Percentiles rank a stretch among this genome's conserved stretches.
Evolutionary conservation across 306 rosid species (phyloP).

Genomic region (Fragaria vesca): DNA sequence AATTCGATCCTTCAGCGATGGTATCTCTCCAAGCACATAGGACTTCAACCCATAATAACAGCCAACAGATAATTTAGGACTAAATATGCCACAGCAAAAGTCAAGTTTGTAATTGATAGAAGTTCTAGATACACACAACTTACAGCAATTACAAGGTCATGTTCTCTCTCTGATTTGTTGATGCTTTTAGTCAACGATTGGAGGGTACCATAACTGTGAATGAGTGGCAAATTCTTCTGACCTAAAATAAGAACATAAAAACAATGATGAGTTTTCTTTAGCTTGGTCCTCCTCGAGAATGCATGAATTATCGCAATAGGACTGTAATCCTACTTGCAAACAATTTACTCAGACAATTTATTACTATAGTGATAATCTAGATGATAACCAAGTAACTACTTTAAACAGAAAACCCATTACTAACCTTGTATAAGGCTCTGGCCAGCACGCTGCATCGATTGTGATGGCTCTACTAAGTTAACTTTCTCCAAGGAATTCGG

Average conservation of each 20-base stretch:
- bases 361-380: neutral
- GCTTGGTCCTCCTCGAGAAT: neutral
- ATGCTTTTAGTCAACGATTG: conserved; percentile 59
- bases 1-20: conserved; percentile 78
- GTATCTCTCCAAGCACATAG: conserved; percentile 94
- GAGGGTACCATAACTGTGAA: conserved; percentile 87
- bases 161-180: conserved; percentile 73
- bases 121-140: conserved; percentile 36
- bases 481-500: conserved; percentile 73
- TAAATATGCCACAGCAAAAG: neutral
- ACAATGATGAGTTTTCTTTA: conserved; percentile 12
- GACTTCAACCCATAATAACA: conserved; percentile 59
- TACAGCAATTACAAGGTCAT: conserved; percentile 95
- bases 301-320: conserved; percentile 7
- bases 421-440: conserved; percentile 80
- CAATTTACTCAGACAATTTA: neutral
- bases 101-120: neutral
- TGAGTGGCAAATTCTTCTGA: conserved; percentile 81
- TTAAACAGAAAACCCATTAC: neutral
- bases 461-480: conserved; percentile 87
- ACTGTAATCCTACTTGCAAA: neutral
- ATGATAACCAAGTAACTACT: conserved; percentile 4
- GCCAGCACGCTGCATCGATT: conserved; percentile 92
- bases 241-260: conserved; percentile 41
- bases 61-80: conserved; percentile 33